Evolutionary conservation across 345 rosid genomes (phyloP).

Genomic region (Adansonia digitata): DNA sequence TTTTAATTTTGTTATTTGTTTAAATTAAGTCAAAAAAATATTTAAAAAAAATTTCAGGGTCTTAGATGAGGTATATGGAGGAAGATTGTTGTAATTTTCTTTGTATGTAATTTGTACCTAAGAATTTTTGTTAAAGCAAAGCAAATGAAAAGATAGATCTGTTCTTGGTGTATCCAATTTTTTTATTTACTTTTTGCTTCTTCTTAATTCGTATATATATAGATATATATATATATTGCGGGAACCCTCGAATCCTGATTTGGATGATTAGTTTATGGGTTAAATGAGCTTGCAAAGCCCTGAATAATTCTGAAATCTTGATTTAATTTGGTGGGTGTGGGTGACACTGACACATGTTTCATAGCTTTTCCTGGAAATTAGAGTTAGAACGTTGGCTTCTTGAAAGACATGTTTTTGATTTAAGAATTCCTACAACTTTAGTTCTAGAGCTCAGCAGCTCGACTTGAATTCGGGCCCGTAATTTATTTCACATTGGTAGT

Average conservation of each 20-base stretch:
- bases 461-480: neutral
- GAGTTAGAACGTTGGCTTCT: neutral
- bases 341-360: neutral
- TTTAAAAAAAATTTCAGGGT: slow-evolving; percentile 5
- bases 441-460: neutral
- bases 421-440: neutral
- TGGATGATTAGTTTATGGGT: neutral
- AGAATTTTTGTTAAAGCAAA: slow-evolving; percentile 27
- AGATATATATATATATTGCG: no score
- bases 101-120: slow-evolving; percentile 43
- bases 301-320: neutral
- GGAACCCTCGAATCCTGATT: neutral
- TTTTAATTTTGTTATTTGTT: slow-evolving; percentile 3
- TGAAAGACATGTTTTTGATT: neutral
- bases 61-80: slow-evolving; percentile 31
- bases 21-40: neutral
- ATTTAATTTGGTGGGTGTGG: neutral
- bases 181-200: no score
- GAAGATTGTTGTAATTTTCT: slow-evolving; percentile 23
- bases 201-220: no score
- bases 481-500: no score
- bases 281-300: neutral
- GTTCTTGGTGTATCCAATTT: neutral
- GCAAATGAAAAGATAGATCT: neutral
- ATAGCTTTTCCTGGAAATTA: slow-evolving; percentile 1